Conservation (phyloP, 2,329 filamentous ascomycete species). For the Fusarium oligoseptatum region DNA sequence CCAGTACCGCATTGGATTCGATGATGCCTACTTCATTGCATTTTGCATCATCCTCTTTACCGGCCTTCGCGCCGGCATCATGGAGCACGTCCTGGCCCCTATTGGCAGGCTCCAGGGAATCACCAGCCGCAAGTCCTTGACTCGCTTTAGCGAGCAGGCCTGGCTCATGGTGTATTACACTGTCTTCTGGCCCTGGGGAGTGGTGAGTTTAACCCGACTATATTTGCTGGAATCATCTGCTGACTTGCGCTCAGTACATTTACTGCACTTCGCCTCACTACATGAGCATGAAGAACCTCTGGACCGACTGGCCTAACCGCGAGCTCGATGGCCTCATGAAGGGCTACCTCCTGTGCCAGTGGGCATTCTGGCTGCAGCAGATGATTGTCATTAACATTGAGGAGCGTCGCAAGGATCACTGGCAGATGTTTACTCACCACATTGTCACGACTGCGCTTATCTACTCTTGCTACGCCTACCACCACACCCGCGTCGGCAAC, state of each 20-base stretch:
- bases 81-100: conserved; percentile 89
- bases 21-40: conserved; percentile 84
- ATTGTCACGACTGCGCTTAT: conserved; percentile 88
- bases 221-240: neutral
- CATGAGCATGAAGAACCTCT: conserved; percentile 81
- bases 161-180: conserved; percentile 90
- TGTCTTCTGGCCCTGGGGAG: conserved; percentile 84
- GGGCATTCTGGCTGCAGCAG: conserved; percentile 94
- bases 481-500: conserved; percentile 88
- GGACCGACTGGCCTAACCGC: conserved; percentile 86
- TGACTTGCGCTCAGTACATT: conserved; percentile 73
- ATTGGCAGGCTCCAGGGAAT: conserved; percentile 81
- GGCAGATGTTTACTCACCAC: conserved; percentile 96
- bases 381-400: conserved; percentile 96
- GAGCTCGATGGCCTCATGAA: conserved; percentile 83
- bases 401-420: conserved; percentile 92
- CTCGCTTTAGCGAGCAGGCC: conserved; percentile 93
- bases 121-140: conserved; percentile 78
- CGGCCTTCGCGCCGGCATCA: conserved; percentile 82
- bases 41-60: conserved; percentile 90
- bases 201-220: conserved; percentile 69
- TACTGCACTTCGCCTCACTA: conserved; percentile 83
- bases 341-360: conserved; percentile 89
- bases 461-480: conserved; percentile 85
- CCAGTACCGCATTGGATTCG: conserved; percentile 80